Conservation (phyloP, 2,329 filamentous ascomycete species). For the Didymella pomorum region DNA sequence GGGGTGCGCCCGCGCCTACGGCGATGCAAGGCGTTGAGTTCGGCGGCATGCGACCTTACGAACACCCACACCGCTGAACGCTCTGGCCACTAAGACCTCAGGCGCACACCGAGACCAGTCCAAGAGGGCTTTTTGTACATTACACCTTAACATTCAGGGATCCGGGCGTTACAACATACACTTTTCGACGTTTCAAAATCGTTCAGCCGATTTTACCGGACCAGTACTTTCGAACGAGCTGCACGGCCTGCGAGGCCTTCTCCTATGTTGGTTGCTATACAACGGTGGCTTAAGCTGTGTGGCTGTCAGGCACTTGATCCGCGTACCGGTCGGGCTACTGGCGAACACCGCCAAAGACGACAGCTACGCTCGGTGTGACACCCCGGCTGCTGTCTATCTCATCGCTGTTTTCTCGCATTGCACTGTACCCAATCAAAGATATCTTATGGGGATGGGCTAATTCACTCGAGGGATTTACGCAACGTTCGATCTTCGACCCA, state of each 20-base stretch:
- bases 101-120: neutral
- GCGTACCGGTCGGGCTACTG: neutral
- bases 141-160: conserved; percentile 21
- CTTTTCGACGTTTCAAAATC: conserved; percentile 10
- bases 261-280: conserved; percentile 6
- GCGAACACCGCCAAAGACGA: conserved; percentile 5
- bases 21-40: conserved; percentile 62
- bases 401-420: conserved; percentile 9
- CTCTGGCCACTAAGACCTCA: neutral
- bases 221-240: neutral
- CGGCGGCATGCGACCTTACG: conserved; percentile 48
- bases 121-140: conserved; percentile 18
- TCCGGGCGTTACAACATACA: conserved; percentile 21
- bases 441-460: conserved; percentile 15
- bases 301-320: neutral
- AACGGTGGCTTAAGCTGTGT: neutral
- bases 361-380: conserved; percentile 1
- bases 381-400: neutral
- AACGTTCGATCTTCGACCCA: conserved; percentile 15
- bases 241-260: conserved; percentile 8
- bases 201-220: neutral
- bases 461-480: conserved; percentile 14
- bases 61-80: conserved; percentile 45
- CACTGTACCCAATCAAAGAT: conserved; percentile 7
- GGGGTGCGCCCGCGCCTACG: conserved; percentile 41